Evolutionary conservation across 163 green algal species (phyloP), one percentile per base, ranked within the genome.

Genomic region (Volvox carteri): DNA sequence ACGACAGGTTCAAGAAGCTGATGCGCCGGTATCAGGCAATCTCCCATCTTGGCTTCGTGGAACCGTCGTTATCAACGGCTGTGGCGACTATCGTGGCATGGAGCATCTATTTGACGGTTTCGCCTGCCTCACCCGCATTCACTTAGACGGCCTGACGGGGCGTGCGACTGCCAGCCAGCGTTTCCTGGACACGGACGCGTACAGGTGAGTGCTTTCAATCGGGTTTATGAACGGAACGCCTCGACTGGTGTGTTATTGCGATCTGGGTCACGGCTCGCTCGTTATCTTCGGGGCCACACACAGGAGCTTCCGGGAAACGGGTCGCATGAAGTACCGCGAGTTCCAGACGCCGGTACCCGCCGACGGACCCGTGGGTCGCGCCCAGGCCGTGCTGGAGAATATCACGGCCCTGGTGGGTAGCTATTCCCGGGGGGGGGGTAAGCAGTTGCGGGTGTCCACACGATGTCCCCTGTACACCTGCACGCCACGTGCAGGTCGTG

Each of bases 21-120:
- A 75, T 35, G 79, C 70, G 19, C n/a, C 74, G 0, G 78, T 97
- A 2, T 84, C 28, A 0, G 95, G 95, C 12, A 30, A 60, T 4
- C 60, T 97, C 25, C 95, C 95, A 0, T 1, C 41, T 1, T 97
- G 95, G 95, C 86, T 97, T 16, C 35, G 67, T 18, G 95, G 95
- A n/a, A 78, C 65, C 0, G 84, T 94, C 37, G 2, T 95, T 18
- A 54, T 90, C 46, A 94, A 95, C 56, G 90, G 87, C 46, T 80
- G 84, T 37, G 90, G 81, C 7, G 74, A 90, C 75, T 89, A 85
- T 67, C 30, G 46, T 1, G 87, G 87, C 73, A 87, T 89, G 87
- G 58, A 78, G 70, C 78, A 88, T 54, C 9, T 87, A 33, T 88
- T 85, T 4, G 73, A 78, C 56, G 73, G 76, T 8, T 74, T 37